phyloP scores from a whole-genome alignment of 2,329 filamentous ascomycete genomes.

The Fusarium mundagurra region DNA sequence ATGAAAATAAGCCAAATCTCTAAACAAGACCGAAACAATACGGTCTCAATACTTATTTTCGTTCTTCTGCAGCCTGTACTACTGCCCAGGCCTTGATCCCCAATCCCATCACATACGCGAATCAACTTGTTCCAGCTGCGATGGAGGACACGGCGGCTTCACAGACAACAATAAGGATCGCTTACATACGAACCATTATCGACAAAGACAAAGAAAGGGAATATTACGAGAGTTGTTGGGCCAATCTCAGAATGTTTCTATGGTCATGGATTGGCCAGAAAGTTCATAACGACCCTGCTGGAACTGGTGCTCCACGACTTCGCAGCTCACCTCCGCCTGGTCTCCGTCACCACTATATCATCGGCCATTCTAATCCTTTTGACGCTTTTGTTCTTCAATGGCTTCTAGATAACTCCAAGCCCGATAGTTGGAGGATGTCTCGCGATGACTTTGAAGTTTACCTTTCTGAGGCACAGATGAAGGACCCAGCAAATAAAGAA shows the following conservation, averaged over 20 bases:
- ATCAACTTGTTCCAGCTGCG: fast-evolving
- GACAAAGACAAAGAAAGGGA: background rate
- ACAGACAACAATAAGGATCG: background rate
- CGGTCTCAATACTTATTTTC: background rate
- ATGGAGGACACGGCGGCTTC: background rate
- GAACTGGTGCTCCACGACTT: background rate
- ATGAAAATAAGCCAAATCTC: too few species aligned
- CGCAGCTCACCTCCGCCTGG: background rate
- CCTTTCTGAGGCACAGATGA: background rate
- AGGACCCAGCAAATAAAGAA: background rate
- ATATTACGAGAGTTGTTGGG: background rate
- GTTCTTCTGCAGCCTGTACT: background rate
- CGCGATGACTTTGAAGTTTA: background rate
- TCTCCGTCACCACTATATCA: background rate
- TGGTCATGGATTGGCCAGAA: background rate
- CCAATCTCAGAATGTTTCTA: background rate
- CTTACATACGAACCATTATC: background rate
- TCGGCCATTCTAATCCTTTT: background rate
- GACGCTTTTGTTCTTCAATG: background rate
- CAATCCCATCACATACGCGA: fast-evolving
- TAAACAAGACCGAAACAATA: too few species aligned
- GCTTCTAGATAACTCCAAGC: background rate
- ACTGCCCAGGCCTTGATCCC: fast-evolving
- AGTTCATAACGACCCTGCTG: background rate
- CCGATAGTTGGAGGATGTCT: background rate